Conservation (phyloP, 257 asterid genomes). For the Agastache rugosa region DNA sequence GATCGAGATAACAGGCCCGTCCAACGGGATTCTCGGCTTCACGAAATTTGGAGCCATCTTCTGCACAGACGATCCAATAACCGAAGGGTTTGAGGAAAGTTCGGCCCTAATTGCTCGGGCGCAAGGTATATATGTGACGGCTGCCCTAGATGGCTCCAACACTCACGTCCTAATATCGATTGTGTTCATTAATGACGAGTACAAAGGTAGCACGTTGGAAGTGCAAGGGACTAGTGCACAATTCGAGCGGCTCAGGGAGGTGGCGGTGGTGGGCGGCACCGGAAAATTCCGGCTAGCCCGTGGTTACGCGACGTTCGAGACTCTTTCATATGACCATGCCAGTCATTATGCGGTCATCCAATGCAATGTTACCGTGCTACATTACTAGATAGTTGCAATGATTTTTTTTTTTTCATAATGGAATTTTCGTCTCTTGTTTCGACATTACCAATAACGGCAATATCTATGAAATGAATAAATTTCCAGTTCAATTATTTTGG, state of each 20-base stretch:
- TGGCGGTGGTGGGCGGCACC: conserved; percentile 68
- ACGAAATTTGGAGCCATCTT: conserved; percentile 53
- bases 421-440: background rate
- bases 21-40: conserved; percentile 44
- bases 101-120: conserved; percentile 52
- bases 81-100: conserved; percentile 38
- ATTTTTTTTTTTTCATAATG: background rate
- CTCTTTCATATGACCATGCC: conserved; percentile 42
- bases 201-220: conserved; percentile 54
- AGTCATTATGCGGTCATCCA: conserved; percentile 46
- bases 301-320: conserved; percentile 62
- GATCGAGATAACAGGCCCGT: conserved; percentile 42
- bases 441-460: background rate
- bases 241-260: conserved; percentile 57
- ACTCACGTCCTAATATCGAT: conserved; percentile 56
- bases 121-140: conserved; percentile 56
- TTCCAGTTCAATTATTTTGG: background rate
- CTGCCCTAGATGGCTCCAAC: conserved; percentile 59
- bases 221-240: conserved; percentile 59
- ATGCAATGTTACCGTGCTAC: conserved; percentile 48
- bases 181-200: conserved; percentile 44
- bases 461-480: background rate
- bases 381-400: conserved; percentile 25
- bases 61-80: conserved; percentile 55
- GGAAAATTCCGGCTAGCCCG: conserved; percentile 60